These are phyloP conservation scores for Staphylotrichum longicolle DNA, from an alignment of 495 filamentous ascomycete species.

Conservation along the genomic window DNA sequence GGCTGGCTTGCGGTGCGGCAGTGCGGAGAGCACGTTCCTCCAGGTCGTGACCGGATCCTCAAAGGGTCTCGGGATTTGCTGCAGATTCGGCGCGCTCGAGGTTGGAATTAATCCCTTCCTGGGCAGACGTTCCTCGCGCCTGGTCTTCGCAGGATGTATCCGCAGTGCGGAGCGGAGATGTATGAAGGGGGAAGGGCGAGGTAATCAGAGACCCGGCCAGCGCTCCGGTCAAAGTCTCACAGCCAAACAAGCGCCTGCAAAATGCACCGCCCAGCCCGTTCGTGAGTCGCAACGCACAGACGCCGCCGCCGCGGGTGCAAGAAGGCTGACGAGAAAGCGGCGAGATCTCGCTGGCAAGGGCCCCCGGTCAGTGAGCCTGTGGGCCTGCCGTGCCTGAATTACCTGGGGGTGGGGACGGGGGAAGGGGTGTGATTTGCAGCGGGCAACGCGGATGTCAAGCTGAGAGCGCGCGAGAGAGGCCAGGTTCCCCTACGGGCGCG, in stretches of 20 bases:
- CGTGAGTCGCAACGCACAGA: slow-evolving; percentile 23
- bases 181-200: background rate
- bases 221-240: slow-evolving; percentile 11
- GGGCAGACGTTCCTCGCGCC: background rate
- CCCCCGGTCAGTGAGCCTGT: slow-evolving; percentile 11
- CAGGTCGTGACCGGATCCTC: background rate
- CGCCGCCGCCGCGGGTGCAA: slow-evolving; percentile 14
- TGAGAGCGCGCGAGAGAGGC: background rate
- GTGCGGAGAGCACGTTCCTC: background rate
- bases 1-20: slow-evolving; percentile 10
- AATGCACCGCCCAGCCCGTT: slow-evolving; percentile 9
- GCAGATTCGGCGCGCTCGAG: background rate
- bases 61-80: background rate
- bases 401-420: background rate
- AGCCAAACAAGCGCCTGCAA: slow-evolving; percentile 22
- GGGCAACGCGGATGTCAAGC: slow-evolving; percentile 10
- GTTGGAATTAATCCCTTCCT: background rate
- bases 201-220: slow-evolving; percentile 6
- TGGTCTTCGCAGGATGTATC: slow-evolving; percentile 1
- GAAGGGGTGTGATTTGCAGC: slow-evolving; percentile 4
- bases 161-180: slow-evolving; percentile 13
- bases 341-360: slow-evolving; percentile 14
- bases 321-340: slow-evolving; percentile 16
- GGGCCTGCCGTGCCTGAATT: slow-evolving; percentile 17
- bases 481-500: slow-evolving; percentile 6